Evolutionary conservation across 495 filamentous ascomycete genomes (phyloP).

Genomic region (Trypethelium eluteriae): DNA sequence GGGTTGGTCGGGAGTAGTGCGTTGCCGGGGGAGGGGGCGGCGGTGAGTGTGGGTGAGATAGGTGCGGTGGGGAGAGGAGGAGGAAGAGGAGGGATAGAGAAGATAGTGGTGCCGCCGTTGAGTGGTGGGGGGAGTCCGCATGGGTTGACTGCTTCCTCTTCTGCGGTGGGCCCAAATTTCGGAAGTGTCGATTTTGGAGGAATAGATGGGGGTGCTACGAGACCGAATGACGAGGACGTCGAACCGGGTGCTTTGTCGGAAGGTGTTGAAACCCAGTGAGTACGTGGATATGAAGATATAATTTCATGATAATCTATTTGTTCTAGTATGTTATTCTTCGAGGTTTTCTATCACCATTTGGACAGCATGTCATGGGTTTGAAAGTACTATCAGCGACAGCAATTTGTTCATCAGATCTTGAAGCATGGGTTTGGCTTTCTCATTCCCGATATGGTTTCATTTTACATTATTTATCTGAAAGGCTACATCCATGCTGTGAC

Average conservation of each 20-base stretch:
- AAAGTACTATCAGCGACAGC: no score
- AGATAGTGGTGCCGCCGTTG: conserved; percentile 1
- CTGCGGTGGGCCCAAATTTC: not conserved
- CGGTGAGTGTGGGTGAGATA: not conserved
- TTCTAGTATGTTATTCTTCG: no score
- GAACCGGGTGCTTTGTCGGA: not conserved
- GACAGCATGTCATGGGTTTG: no score
- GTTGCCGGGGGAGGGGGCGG: not conserved
- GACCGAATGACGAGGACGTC: not conserved
- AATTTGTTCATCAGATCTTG: no score
- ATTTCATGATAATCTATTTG: not conserved
- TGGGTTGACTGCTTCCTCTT: not conserved
- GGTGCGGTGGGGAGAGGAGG: not conserved
- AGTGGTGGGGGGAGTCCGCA: conserved; percentile 4
- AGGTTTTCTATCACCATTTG: no score
- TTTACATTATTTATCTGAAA: not conserved
- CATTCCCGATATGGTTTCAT: not conserved
- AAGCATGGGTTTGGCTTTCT: not conserved
- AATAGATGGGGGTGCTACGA: not conserved
- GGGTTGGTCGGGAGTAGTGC: not conserved
- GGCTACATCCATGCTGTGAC: no score
- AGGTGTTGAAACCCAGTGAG: no score
- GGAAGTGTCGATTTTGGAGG: not conserved
- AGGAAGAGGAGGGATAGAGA: not conserved
- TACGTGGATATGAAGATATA: not conserved